phyloP scores from a whole-genome alignment of 1,284 basidiomycete genomes.

The Sanguinoderma infundibulare region DNA sequence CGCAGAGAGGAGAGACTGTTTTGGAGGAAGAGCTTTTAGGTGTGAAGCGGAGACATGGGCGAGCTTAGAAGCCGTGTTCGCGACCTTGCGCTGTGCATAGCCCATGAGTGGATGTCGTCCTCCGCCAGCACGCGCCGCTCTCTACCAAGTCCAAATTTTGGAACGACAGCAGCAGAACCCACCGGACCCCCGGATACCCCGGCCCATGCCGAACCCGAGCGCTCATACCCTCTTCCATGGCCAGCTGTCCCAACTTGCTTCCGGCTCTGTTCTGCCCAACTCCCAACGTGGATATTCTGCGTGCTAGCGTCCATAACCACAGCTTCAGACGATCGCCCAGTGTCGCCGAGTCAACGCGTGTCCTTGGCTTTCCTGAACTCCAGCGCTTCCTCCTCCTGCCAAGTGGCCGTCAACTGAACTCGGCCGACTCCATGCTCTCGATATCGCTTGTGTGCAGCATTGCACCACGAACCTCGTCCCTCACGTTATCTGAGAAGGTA shows the following conservation, averaged over 20 bases:
- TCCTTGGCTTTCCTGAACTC: neutral
- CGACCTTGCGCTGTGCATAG: slow-evolving; percentile 63
- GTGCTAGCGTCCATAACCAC: too few species aligned
- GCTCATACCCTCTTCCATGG: too few species aligned
- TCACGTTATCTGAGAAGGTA: neutral
- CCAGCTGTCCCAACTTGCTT: too few species aligned
- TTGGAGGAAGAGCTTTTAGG: slow-evolving; percentile 65
- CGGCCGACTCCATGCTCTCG: too few species aligned
- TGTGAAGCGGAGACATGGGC: slow-evolving; percentile 59
- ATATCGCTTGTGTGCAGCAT: too few species aligned
- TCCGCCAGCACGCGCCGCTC: slow-evolving; percentile 31
- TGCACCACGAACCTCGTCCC: too few species aligned
- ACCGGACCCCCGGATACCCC: slow-evolving; percentile 22
- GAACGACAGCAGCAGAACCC: slow-evolving; percentile 11
- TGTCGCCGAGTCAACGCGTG: neutral
- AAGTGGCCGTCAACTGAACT: too few species aligned
- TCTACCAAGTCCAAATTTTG: slow-evolving; percentile 23
- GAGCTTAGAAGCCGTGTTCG: slow-evolving; percentile 58
- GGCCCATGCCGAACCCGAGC: neutral
- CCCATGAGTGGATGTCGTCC: slow-evolving; percentile 46
- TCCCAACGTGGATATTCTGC: neutral
- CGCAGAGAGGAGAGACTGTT: slow-evolving; percentile 48
- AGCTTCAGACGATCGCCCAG: too few species aligned
- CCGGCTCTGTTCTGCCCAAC: too few species aligned
- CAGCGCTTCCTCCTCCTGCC: too few species aligned